phyloP scores from a whole-genome alignment of 805 yeast species.

The Starmera pachycereana region DNA sequence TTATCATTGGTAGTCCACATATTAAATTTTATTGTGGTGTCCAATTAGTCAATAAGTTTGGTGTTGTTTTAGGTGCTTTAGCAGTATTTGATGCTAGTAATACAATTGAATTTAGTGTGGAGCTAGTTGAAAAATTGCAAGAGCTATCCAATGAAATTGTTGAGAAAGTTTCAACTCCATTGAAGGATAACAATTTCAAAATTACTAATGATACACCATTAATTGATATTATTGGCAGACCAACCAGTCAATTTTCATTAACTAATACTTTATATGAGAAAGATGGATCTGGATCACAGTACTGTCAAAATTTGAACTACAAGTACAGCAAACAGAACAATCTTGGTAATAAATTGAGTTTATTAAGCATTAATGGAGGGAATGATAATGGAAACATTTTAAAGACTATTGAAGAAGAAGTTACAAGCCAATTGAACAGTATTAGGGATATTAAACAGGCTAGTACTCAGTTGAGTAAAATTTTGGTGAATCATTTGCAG shows the following conservation, averaged over 20 bases:
- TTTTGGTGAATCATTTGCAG: slow-evolving; percentile 23
- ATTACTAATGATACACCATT: slow-evolving; percentile 3
- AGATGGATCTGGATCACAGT: slow-evolving; percentile 59
- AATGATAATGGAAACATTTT: slow-evolving; percentile 10
- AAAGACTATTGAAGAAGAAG: slow-evolving; percentile 18
- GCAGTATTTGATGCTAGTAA: slow-evolving; percentile 45
- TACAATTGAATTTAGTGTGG: slow-evolving; percentile 26
- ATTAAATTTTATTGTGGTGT: slow-evolving; percentile 59
- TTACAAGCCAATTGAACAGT: slow-evolving; percentile 26
- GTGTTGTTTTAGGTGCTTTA: slow-evolving; percentile 43
- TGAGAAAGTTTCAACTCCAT: slow-evolving; percentile 28
- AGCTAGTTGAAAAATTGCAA: slow-evolving; percentile 26
- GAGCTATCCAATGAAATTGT: slow-evolving; percentile 31
- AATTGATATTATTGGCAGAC: slow-evolving; percentile 38
- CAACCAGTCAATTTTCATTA: slow-evolving; percentile 33
- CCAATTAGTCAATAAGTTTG: slow-evolving; percentile 34
- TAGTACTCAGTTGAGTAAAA: slow-evolving; percentile 27
- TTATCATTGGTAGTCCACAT: slow-evolving; percentile 50
- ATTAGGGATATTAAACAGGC: slow-evolving; percentile 36
- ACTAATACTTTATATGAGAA: slow-evolving; percentile 37
- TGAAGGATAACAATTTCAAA: slow-evolving; percentile 3
- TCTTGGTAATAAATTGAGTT: too few species aligned
- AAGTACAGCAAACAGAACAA: slow-evolving; percentile 24
- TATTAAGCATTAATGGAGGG: too few species aligned
- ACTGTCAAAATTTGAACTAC: slow-evolving; percentile 37